These are phyloP conservation scores for Canna indica DNA, from an alignment of 176 grass and related monocot species.

Conservation along the genomic window DNA sequence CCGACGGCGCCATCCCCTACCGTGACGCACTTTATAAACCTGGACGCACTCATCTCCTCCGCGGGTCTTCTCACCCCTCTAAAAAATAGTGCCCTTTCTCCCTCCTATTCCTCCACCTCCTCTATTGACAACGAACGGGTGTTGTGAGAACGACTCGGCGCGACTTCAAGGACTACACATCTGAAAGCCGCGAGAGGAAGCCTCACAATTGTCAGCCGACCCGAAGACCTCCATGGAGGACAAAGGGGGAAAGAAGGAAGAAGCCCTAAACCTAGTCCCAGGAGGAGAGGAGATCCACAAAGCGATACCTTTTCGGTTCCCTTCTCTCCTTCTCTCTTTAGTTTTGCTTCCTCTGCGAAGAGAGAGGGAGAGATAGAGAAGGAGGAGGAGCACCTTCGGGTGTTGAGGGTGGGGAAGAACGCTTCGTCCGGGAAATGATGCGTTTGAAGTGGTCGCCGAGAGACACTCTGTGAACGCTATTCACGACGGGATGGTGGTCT, in stretches of 20 bases:
- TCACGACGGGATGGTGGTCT: too few species aligned
- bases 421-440: not conserved
- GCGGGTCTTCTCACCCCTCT: not conserved
- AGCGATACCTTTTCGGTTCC: not conserved
- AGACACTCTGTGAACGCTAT: too few species aligned
- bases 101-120: too few species aligned
- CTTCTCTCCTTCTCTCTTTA: not conserved
- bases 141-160: not conserved
- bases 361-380: not conserved
- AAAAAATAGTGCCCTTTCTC: not conserved
- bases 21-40: conserved; percentile 13
- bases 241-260: not conserved
- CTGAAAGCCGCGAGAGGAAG: not conserved
- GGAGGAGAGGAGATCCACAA: conserved; percentile 1
- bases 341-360: not conserved
- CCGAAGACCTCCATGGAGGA: not conserved
- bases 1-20: conserved; percentile 3
- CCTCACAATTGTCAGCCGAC: not conserved
- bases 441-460: conserved; percentile 14
- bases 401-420: too few species aligned
- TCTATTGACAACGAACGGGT: too few species aligned
- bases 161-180: conserved; percentile 3
- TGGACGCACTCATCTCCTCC: not conserved
- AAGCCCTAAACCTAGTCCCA: conserved; percentile 11
- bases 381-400: not conserved